Conservation (phyloP, 163 green algal species). For the Volvox carteri region DNA sequence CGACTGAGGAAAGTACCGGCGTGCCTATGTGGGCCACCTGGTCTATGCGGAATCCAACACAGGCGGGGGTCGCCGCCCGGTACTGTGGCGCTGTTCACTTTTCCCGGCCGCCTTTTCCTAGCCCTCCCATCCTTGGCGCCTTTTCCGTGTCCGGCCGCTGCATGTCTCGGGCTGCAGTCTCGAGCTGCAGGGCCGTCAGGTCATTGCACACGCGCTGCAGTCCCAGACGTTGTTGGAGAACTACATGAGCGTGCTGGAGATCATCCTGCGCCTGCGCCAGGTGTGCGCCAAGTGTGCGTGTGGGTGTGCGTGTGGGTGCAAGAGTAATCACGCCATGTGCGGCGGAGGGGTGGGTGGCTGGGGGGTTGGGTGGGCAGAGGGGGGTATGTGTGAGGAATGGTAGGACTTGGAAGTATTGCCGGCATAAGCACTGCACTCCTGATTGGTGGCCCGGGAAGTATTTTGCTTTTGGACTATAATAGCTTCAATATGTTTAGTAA, state of each 20-base stretch:
- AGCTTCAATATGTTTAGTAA: background rate
- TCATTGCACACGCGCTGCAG: constrained; percentile 56
- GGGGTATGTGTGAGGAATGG: background rate
- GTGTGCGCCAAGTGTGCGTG: too few relatives aligned
- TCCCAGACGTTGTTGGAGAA: constrained; percentile 63
- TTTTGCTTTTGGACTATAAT: too few relatives aligned
- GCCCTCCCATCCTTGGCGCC: too few relatives aligned
- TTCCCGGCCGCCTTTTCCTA: background rate
- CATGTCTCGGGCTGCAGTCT: background rate
- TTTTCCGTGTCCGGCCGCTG: background rate
- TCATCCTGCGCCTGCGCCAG: constrained; percentile 74
- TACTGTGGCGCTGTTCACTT: too few relatives aligned
- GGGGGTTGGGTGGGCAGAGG: background rate
- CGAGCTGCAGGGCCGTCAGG: constrained; percentile 22
- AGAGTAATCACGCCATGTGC: too few relatives aligned
- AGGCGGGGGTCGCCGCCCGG: too few relatives aligned
- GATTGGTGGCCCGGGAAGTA: too few relatives aligned
- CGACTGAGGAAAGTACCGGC: too few relatives aligned
- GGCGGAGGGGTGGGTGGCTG: too few relatives aligned
- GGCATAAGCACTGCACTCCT: too few relatives aligned
- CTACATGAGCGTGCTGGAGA: constrained; percentile 75
- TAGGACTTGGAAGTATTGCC: background rate
- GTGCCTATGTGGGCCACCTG: too few relatives aligned
- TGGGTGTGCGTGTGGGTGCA: background rate
- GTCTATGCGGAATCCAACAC: too few relatives aligned